Evolutionary conservation across 768 basidiomycete genomes (phyloP).

Genomic region (Serendipita vermifera): DNA sequence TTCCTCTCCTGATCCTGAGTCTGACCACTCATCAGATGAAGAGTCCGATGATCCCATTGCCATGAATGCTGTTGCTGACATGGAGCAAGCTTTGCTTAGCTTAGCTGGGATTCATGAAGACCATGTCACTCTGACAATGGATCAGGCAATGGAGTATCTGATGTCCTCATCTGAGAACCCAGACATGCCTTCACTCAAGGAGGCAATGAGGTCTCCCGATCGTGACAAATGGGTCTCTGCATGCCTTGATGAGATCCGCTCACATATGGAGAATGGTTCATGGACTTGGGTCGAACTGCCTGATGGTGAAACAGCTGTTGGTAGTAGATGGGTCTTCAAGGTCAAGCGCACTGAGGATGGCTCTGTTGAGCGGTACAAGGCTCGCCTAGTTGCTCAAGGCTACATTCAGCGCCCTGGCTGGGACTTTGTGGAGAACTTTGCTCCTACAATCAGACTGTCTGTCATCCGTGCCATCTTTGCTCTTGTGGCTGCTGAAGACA

Average conservation of each 20-base stretch:
- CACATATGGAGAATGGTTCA: conserved; percentile 13
- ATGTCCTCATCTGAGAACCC: too few relatives aligned
- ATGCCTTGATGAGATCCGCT: conserved; percentile 15
- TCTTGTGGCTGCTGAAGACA: conserved; percentile 15
- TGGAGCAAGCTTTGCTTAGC: too few relatives aligned
- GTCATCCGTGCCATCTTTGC: conserved; percentile 20
- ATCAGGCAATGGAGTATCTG: too few relatives aligned
- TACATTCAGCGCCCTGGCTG: conserved; percentile 27
- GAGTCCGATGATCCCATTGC: too few relatives aligned
- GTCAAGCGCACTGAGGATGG: conserved; percentile 19
- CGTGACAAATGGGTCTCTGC: too few relatives aligned
- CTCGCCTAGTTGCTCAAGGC: conserved; percentile 29
- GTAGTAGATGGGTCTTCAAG: conserved; percentile 20
- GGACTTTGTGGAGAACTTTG: conserved; percentile 27
- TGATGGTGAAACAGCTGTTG: conserved; percentile 16
- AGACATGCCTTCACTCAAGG: too few relatives aligned
- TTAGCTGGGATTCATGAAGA: too few relatives aligned
- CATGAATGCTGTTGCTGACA: too few relatives aligned
- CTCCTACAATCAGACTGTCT: conserved; percentile 21
- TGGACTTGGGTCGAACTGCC: conserved; percentile 14
- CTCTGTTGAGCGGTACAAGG: conserved; percentile 21
- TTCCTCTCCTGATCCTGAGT: too few relatives aligned
- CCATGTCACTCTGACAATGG: too few relatives aligned
- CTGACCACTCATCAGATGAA: too few relatives aligned
- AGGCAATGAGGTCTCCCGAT: conserved; percentile 12